These are phyloP conservation scores for Aspergillus bombycis DNA, from an alignment of 2,329 filamentous ascomycete species.

Conservation along the genomic window DNA sequence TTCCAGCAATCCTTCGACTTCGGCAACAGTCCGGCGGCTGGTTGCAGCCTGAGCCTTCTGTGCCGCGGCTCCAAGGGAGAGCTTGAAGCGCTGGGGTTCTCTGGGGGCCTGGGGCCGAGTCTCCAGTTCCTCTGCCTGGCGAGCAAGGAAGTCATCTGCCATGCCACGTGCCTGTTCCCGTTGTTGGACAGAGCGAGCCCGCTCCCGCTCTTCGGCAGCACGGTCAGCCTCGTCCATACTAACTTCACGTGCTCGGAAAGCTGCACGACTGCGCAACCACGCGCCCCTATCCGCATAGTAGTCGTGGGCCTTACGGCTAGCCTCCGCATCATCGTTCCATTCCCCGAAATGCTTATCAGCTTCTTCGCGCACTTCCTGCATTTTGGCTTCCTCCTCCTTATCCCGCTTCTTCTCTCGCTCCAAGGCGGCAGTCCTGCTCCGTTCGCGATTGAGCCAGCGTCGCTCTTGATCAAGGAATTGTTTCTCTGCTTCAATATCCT, in stretches of 20 bases:
- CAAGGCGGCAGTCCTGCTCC: constrained; percentile 78
- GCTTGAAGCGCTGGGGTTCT: constrained; percentile 79
- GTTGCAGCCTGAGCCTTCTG: constrained; percentile 67
- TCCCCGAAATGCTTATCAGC: constrained; percentile 72
- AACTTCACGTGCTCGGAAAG: constrained; percentile 73
- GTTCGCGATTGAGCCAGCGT: constrained; percentile 88
- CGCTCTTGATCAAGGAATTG: constrained; percentile 82
- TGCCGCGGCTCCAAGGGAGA: constrained; percentile 86
- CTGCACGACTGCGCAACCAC: constrained; percentile 80
- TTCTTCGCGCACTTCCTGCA: constrained; percentile 65
- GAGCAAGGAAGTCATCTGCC: constrained; percentile 88
- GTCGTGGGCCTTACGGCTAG: constrained; percentile 68
- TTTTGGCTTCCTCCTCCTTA: constrained; percentile 69
- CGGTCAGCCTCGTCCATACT: constrained; percentile 82
- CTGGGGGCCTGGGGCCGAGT: constrained; percentile 46
- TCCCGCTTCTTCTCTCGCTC: constrained; percentile 84
- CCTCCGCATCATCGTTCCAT: constrained; percentile 92
- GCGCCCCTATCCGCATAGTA: constrained; percentile 86
- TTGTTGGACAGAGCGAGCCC: constrained; percentile 68
- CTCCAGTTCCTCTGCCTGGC: constrained; percentile 76
- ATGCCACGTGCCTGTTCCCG: constrained; percentile 78
- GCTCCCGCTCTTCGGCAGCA: constrained; percentile 74
- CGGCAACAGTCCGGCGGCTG: constrained; percentile 78
- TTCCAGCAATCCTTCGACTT: constrained; percentile 91
- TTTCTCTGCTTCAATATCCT: constrained; percentile 76